A percentile compares a stretch with the other conserved stretches of the same genome.
phyloP scores from a whole-genome alignment of 2,329 filamentous ascomycete species.

The Claviceps quebecensis region DNA sequence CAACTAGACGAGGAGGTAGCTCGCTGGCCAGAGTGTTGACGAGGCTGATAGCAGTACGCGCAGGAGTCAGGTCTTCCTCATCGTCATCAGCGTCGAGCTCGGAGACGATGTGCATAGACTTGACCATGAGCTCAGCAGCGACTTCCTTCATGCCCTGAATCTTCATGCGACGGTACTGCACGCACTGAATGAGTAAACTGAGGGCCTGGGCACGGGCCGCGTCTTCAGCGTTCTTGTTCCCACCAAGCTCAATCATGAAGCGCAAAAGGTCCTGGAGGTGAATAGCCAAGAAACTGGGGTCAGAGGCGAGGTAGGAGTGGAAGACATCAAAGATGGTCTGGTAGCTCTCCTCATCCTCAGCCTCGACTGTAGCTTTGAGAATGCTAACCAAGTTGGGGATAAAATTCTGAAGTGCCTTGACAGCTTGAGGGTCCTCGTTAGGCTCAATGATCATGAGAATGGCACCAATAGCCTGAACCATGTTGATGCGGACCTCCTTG shows the following conservation, averaged over 20 bases:
- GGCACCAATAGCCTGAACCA: slow-evolving; percentile 77
- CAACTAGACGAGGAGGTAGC: slow-evolving; percentile 83
- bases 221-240: slow-evolving; percentile 63
- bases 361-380: slow-evolving; percentile 69
- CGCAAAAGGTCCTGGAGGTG: slow-evolving; percentile 83
- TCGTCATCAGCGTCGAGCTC: slow-evolving; percentile 69
- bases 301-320: slow-evolving; percentile 85
- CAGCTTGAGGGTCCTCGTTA: slow-evolving; percentile 63
- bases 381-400: slow-evolving; percentile 83
- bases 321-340: slow-evolving; percentile 93
- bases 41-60: slow-evolving; percentile 70
- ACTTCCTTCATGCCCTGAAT: slow-evolving; percentile 76
- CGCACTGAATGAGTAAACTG: slow-evolving; percentile 83
- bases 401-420: slow-evolving; percentile 64
- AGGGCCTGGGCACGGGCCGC: slow-evolving; percentile 83
- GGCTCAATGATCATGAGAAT: slow-evolving; percentile 77
- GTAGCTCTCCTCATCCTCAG: slow-evolving; percentile 71
- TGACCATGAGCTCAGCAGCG: slow-evolving; percentile 74
- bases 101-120: slow-evolving; percentile 76
- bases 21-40: slow-evolving; percentile 81
- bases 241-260: slow-evolving; percentile 84
- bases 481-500: slow-evolving; percentile 86
- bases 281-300: slow-evolving; percentile 65
- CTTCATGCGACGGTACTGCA: slow-evolving; percentile 89
- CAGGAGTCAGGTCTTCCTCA: slow-evolving; percentile 68